Conservation (phyloP, 2,329 filamentous ascomycete species). For the Chaetomium globosum region DNA sequence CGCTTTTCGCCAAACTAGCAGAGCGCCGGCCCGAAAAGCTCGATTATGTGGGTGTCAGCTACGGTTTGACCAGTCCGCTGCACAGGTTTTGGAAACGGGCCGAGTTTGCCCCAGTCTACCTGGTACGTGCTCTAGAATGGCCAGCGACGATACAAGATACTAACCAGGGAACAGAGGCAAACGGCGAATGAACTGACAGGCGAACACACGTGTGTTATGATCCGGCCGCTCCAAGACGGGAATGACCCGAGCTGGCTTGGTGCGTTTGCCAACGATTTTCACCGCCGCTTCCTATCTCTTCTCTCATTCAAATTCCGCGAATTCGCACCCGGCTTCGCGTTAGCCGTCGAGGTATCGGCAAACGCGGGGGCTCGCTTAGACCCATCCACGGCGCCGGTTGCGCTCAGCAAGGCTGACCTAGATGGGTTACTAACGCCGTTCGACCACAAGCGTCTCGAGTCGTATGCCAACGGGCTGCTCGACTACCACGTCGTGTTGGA, state of each 20-base stretch:
- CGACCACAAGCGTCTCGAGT: slow-evolving; percentile 91
- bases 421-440: slow-evolving; percentile 82
- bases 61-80: slow-evolving; percentile 81
- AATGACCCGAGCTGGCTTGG: slow-evolving; percentile 83
- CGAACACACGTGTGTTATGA: slow-evolving; percentile 97
- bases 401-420: slow-evolving; percentile 73
- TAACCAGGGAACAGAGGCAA: slow-evolving; percentile 57
- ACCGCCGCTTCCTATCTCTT: slow-evolving; percentile 85
- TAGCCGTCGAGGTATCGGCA: slow-evolving; percentile 87
- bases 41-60: slow-evolving; percentile 95
- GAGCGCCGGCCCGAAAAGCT: slow-evolving; percentile 78
- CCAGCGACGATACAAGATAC: not conserved
- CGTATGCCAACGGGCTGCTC: slow-evolving; percentile 94
- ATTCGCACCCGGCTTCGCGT: slow-evolving; percentile 75
- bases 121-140: slow-evolving; percentile 44
- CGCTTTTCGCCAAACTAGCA: slow-evolving; percentile 83
- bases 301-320: slow-evolving; percentile 89
- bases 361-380: slow-evolving; percentile 64
- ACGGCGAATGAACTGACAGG: slow-evolving; percentile 95
- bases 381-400: slow-evolving; percentile 51
- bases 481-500: slow-evolving; percentile 98
- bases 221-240: slow-evolving; percentile 70
- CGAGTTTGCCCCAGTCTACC: slow-evolving; percentile 84
- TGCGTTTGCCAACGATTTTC: slow-evolving; percentile 90
- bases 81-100: slow-evolving; percentile 97